These are phyloP conservation scores for Ogataea nitratoaversa DNA, from an alignment of 805 yeast species.

Conservation along the genomic window DNA sequence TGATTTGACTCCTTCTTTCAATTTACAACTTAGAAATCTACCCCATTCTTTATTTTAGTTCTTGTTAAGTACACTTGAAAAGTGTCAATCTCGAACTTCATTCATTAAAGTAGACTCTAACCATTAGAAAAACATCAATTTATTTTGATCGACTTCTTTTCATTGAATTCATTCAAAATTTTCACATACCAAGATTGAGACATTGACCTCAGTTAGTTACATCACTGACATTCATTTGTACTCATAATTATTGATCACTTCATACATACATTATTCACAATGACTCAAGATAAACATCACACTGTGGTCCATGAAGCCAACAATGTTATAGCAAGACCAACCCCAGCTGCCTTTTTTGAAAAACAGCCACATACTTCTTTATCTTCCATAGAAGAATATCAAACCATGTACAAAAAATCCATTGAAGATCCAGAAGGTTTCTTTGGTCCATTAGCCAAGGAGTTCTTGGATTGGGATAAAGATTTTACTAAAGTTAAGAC, in stretches of 20 bases:
- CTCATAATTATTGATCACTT: too few relatives aligned
- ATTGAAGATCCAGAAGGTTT: constrained; percentile 75
- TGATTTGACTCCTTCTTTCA: too few relatives aligned
- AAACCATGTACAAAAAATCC: constrained; percentile 65
- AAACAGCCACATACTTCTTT: constrained; percentile 62
- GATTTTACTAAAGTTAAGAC: constrained; percentile 61
- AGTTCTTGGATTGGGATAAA: constrained; percentile 73
- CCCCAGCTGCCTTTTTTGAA: constrained; percentile 51
- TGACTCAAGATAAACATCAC: constrained; percentile 31
- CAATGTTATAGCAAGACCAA: constrained; percentile 41
- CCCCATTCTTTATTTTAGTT: too few relatives aligned
- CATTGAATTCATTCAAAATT: too few relatives aligned
- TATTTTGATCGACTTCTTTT: too few relatives aligned
- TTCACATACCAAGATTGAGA: too few relatives aligned
- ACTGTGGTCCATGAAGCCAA: constrained; percentile 61
- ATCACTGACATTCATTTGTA: too few relatives aligned
- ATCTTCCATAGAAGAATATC: constrained; percentile 62
- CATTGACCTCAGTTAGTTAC: not conserved
- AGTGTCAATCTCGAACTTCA: too few relatives aligned
- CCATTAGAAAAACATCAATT: too few relatives aligned
- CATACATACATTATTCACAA: constrained; percentile 1
- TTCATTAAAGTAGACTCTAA: too few relatives aligned
- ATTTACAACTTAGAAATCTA: too few relatives aligned
- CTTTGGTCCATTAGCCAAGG: constrained; percentile 72
- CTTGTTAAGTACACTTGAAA: too few relatives aligned